A percentile compares a stretch with the other conserved stretches of the same genome.
phyloP scores from a whole-genome alignment of 2,329 filamentous ascomycete genomes.

The Xylariaceae sp. region DNA sequence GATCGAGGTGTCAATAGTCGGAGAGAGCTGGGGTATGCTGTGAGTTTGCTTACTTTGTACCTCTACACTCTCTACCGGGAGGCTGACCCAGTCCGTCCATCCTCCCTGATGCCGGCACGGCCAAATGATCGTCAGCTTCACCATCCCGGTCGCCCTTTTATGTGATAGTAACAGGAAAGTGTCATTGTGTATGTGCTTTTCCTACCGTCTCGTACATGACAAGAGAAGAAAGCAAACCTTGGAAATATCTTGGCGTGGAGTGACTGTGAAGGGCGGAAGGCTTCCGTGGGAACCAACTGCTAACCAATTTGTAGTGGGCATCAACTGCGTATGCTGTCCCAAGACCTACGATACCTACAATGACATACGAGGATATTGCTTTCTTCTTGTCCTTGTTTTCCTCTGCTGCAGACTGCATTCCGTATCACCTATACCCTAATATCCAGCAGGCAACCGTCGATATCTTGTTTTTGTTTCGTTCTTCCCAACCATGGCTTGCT shows the following conservation, averaged over 20 bases:
- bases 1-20: neutral
- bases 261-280: neutral
- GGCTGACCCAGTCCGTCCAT: neutral
- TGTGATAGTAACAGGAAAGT: neutral
- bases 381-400: neutral
- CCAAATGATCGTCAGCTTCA: neutral
- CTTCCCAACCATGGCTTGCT: neutral
- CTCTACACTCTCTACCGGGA: neutral
- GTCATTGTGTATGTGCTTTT: neutral
- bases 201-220: neutral
- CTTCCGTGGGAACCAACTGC: neutral
- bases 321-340: no score
- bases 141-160: neutral
- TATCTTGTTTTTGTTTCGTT: neutral
- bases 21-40: neutral
- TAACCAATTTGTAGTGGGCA: no score
- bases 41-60: neutral
- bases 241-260: neutral
- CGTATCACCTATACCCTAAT: neutral
- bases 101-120: neutral
- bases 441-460: neutral
- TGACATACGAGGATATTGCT: neutral
- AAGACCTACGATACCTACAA: no score
- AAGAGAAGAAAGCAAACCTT: neutral
- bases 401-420: neutral